Percentiles rank a stretch among this genome's conserved stretches.
Evolutionary conservation across 2,329 filamentous ascomycete species (phyloP).

Genomic region (Sphaceloma murrayae): DNA sequence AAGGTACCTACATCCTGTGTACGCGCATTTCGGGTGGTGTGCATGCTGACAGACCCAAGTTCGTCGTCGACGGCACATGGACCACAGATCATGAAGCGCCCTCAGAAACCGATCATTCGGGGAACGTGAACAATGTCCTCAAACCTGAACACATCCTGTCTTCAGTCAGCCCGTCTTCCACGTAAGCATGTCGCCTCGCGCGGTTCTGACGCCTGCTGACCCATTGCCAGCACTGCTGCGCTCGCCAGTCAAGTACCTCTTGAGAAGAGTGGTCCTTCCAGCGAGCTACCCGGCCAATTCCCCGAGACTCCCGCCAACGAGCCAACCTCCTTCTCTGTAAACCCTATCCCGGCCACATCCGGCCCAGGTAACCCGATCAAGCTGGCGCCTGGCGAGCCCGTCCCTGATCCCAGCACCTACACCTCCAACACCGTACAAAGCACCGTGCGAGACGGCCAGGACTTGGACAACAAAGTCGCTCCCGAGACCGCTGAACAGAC

Average conservation of each 20-base stretch:
- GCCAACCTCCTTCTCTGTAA: conserved; percentile 43
- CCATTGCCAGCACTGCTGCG: conserved; percentile 58
- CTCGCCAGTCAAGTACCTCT: conserved; percentile 59
- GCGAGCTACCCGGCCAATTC: conserved; percentile 55
- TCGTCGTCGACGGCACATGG: conserved; percentile 91
- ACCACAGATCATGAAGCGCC: conserved; percentile 69
- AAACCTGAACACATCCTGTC: conserved; percentile 66
- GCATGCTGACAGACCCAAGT: no score
- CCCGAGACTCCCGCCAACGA: conserved; percentile 56
- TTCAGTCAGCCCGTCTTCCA: conserved; percentile 59
- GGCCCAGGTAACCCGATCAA: conserved; percentile 67
- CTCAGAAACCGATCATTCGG: conserved; percentile 70
- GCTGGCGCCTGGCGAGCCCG: conserved; percentile 66
- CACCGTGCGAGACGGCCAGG: conserved; percentile 58
- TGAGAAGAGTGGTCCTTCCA: conserved; percentile 35
- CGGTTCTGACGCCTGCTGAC: conserved; percentile 40
- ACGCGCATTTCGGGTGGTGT: no score
- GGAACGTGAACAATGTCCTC: conserved; percentile 91
- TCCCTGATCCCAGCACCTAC: conserved; percentile 59
- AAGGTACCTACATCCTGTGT: conserved; percentile 64
- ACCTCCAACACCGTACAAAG: conserved; percentile 61
- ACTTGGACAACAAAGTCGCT: conserved; percentile 75
- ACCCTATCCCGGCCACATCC: conserved; percentile 49
- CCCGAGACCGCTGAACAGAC: conserved; percentile 34
- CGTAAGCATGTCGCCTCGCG: conserved; percentile 27